Evolutionary conservation across 495 filamentous ascomycete species (phyloP), one percentile per base, ranked within the genome.

Genomic region (Neurospora terricola): DNA sequence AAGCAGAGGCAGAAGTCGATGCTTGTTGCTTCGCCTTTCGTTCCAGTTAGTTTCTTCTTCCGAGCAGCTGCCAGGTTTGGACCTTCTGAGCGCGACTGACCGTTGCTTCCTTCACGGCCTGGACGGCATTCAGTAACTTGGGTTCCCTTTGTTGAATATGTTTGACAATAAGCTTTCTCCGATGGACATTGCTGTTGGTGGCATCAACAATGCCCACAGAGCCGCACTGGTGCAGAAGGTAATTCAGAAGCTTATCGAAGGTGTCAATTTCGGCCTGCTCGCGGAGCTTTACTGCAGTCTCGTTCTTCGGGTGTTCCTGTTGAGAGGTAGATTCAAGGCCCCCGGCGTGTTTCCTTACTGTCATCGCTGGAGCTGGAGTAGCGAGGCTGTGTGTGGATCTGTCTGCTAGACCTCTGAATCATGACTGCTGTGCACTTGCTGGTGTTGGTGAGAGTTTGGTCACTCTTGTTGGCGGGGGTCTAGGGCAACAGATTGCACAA

Each of bases 181-280:
- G 90, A 71, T 92, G 87, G 71, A 94, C 86, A 0, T 94, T 98
- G 82, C 94, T 97, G 83, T 99, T 99, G 3, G 96, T 98, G 10
- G 95, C 95, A 83, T 97, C 94, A 18, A 98, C 87, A 74, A 98
- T 98, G n/a, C 96, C 95, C n/a, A 99, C 91, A 69, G 93, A 93
- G 48, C 95, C 95, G 23, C 91, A 91, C 70, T 90, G 83, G 36
- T 91, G 85, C 39, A 97, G 83, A 42, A 98, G 88, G 78, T 93
- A 98, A 43, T 97, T 90, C 43, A 98, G 82, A 27, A 97, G 83
- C 76, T 98, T 94, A 75, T 99, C 93, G n/a, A 98, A 84, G 3
- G 96, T 97, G 73, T 94, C 92, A 75, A 97, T 86, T 0, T 95
- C 96, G 30, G 96, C 92, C 77, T 96, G 92, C 79, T 98, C 95